Base-by-base conservation (phyloP, 2,329 filamentous ascomycete genomes). In the Sordariomycetes sp. region DNA sequence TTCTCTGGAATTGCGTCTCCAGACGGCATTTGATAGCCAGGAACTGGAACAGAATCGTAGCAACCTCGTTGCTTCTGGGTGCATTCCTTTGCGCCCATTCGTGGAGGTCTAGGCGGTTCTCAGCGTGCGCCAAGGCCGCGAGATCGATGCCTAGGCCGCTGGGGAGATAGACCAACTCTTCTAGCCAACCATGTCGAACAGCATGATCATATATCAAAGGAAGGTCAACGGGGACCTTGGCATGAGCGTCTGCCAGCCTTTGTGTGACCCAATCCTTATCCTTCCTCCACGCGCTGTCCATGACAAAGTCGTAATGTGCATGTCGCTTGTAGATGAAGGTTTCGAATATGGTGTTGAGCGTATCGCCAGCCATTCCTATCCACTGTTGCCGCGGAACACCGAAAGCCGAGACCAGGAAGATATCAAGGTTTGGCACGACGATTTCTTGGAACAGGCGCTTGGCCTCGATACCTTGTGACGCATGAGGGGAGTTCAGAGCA, bases 211-310 rank as follows among this genome's bases (percentile, higher is more conserved):
- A 64, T 17, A 65, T 54, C 7, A 63, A 46, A 2, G 59, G 58
- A 15, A 66, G 47, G 38, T 66, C 63, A 5, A 56, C 53, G n/a
- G 63, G 83, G 49, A 85, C 81, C 32, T 82, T 64, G 7, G 86
- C 86, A 49, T 93, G 86, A 32, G 93, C 82, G 26, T 80, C 81
- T 54, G 90, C 77, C 21, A 98, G 75, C 38, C 84, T 78, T 42
- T 80, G 75, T 8, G 81, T 80, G 12, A 96, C 83, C 82, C 87
- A 96, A 15, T 81, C 72, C 44, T 80, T 84, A 52, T 96, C 86
- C 51, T 92, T 87, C 45, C 82, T 80, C 88, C 90, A 96, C 6
- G 94, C 64, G 38, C 86, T 88, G 51, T 94, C 82, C 37, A 98
- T 72, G 11, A 94, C 90, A 42, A 95, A 93, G 44, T 88, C 80